phyloP scores from a whole-genome alignment of 1,284 basidiomycete species.

The Athelia sp. region DNA sequence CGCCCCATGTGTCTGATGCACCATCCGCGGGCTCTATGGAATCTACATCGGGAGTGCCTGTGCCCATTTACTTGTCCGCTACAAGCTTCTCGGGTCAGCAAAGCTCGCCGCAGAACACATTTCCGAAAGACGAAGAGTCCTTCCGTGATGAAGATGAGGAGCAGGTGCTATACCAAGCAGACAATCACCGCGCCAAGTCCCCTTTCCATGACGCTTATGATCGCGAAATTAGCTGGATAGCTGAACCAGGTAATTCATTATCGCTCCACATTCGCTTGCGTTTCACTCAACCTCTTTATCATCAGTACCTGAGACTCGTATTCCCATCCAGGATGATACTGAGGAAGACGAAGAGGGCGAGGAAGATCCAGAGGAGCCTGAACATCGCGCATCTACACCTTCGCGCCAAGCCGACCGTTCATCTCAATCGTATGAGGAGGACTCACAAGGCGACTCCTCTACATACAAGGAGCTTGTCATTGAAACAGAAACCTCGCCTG shows the following conservation, averaged over 20 bases:
- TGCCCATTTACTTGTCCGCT: conserved; percentile 44
- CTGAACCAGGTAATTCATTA: conserved; percentile 48
- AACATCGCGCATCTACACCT: conserved; percentile 34
- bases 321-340: conserved; percentile 57
- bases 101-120: conserved; percentile 48
- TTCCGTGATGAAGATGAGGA: conserved; percentile 63
- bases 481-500: conserved; percentile 54
- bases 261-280: conserved; percentile 8
- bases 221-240: conserved; percentile 73
- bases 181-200: conserved; percentile 37
- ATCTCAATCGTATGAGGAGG: conserved; percentile 30
- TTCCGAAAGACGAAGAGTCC: conserved; percentile 53
- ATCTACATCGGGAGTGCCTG: conserved; percentile 31
- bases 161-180: conserved; percentile 50
- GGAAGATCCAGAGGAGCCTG: conserved; percentile 26
- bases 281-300: too few species aligned
- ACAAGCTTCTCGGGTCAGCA: conserved; percentile 29
- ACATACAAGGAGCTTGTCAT: conserved; percentile 54
- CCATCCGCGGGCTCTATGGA: conserved; percentile 42
- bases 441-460: conserved; percentile 38
- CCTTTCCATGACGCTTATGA: conserved; percentile 44
- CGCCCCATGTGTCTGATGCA: conserved; percentile 46
- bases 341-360: conserved; percentile 49
- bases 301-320: conserved; percentile 52
- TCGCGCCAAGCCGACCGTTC: conserved; percentile 33